Base-by-base conservation (phyloP, 1,284 basidiomycete species). In the Ceratobasidium sp. region DNA sequence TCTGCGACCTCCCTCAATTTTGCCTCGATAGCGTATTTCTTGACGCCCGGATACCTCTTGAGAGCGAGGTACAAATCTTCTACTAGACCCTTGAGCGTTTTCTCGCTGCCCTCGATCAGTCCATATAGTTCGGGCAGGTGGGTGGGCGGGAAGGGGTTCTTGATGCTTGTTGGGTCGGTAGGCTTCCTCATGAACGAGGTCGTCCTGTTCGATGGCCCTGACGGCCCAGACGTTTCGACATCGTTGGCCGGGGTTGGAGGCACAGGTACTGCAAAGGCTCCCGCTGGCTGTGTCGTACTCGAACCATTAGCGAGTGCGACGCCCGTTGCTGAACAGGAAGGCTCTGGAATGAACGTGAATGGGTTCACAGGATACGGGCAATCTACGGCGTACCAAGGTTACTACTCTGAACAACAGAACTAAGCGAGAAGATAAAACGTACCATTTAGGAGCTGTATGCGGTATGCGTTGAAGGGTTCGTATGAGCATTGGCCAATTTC, bases 371-470 rank as follows among this genome's bases (percentile, higher is more conserved):
- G 90, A 79, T 89, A 88, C 20, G 92, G 89, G 0, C 91, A 88
- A 84, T 96, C 94, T 96, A 78, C 48, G 38, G 5, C 3, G 6
- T 23, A 23, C 30, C 18, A 30, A 38, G 35, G 14, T 38, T 18
- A 70, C 33, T 70, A 78, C n/a, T 76, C 64, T 55, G 48, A 54
- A 27, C 14, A 52, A 54, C 16, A 50, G 23, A 30, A 64, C 65
- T 27, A 20, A 66, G 35, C 44, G 46, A 64, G 59, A 60, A 18
- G 18, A 27, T 66, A 20, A 18, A 8, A 83, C 88, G 79, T 82
- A 93, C 94, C 94, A 81, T 96, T 95, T 82, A 96, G 89, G 23
- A 95, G 84, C 79, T 92, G 91, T 80, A 96, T 91, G 77, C 88
- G 88, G 81, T 94, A 94, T 38, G 87, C 83, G 54, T 88, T 87